phyloP scores from a whole-genome alignment of 164 flowering plant species.

The Aristolochia californica region DNA sequence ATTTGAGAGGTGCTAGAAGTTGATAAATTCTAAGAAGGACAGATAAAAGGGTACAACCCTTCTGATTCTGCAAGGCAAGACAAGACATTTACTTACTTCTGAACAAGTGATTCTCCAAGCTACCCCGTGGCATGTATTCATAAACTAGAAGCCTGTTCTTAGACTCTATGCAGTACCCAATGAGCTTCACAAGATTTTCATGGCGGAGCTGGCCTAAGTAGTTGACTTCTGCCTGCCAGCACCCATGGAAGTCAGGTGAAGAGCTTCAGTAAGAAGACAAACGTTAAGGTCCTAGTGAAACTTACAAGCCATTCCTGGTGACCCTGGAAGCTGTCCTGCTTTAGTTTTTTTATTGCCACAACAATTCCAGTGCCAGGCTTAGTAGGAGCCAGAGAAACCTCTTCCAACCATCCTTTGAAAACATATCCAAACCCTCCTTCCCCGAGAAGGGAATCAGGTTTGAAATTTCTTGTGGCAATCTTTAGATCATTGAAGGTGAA shows the following conservation, averaged over 20 bases:
- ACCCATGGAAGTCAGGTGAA: not conserved
- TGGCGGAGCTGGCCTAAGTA: conserved; percentile 15
- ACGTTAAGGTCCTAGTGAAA: not conserved
- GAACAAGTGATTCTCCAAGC: conserved; percentile 83
- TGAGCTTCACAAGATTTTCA: conserved; percentile 12
- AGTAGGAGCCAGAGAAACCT: conserved; percentile 8
- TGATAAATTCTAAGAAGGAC: not conserved
- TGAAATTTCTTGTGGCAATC: conserved; percentile 65
- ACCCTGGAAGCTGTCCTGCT: conserved; percentile 79
- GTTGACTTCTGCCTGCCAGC: conserved; percentile 24
- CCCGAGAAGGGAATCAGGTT: conserved; percentile 58
- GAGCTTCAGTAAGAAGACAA: not conserved
- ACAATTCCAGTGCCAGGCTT: conserved; percentile 49
- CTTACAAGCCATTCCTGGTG: conserved; percentile 91
- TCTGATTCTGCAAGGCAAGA: not conserved
- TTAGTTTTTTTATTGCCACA: conserved; percentile 60
- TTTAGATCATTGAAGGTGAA: conserved; percentile 66
- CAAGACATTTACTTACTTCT: conserved; percentile 40
- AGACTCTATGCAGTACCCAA: conserved; percentile 18
- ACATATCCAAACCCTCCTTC: conserved; percentile 91
- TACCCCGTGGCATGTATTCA: conserved; percentile 75
- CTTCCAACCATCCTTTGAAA: conserved; percentile 80
- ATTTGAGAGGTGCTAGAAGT: no score
- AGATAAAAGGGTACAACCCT: no score
- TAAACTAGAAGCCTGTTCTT: conserved; percentile 70